Conservation (phyloP, 129 eudicot species). For the Flaveria bidentis region DNA sequence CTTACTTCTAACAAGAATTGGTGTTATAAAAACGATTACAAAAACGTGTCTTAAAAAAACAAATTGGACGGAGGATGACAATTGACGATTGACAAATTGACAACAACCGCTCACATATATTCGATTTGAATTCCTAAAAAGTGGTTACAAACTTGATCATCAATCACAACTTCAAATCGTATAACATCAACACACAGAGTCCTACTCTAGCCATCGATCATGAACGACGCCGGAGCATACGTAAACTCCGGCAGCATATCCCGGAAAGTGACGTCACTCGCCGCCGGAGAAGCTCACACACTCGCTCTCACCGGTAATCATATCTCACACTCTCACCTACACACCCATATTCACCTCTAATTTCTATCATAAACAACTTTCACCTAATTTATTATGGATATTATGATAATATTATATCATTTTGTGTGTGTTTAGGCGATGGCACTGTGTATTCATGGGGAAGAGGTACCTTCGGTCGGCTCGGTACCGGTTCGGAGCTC, state of each 20-base stretch:
- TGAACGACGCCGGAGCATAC: slow-evolving; percentile 36
- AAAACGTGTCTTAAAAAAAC: too few relatives aligned
- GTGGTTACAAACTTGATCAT: slow-evolving; percentile 22
- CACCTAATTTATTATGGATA: background rate
- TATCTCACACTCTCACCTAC: background rate
- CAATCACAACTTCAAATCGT: background rate
- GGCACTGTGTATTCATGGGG: slow-evolving; percentile 95
- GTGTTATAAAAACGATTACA: too few relatives aligned
- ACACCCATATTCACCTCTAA: too few relatives aligned
- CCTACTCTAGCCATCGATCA: slow-evolving; percentile 21
- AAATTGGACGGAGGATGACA: background rate
- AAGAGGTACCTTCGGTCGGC: slow-evolving; percentile 91
- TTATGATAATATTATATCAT: too few relatives aligned
- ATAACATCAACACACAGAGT: background rate
- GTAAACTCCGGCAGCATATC: slow-evolving; percentile 34
- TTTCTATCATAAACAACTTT: too few relatives aligned
- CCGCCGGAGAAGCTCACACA: slow-evolving; percentile 94
- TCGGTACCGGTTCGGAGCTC: slow-evolving; percentile 69
- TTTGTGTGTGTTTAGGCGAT: slow-evolving; percentile 49
- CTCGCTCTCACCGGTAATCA: slow-evolving; percentile 73
- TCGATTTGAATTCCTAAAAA: slow-evolving; percentile 5
- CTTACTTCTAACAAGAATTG: too few relatives aligned
- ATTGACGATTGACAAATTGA: background rate
- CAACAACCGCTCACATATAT: background rate
- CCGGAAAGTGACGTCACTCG: slow-evolving; percentile 47